These are phyloP conservation scores for Butyriboletus appendiculatus DNA, from an alignment of 1,284 basidiomycete species.

Conservation along the genomic window DNA sequence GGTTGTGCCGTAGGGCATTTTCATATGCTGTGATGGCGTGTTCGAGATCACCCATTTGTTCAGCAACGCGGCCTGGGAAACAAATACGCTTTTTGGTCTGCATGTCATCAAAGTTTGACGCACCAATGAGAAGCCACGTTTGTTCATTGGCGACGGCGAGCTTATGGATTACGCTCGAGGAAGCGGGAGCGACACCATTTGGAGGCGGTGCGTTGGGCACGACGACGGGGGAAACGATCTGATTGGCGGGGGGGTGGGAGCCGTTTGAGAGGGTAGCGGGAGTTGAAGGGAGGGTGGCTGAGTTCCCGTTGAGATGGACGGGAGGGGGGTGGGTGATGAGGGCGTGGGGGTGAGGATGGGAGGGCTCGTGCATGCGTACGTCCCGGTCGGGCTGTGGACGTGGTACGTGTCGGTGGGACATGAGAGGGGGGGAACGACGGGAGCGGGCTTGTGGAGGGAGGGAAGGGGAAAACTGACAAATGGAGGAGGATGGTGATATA, in stretches of 20 bases:
- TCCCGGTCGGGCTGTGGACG: conserved; percentile 58
- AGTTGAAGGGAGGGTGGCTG: conserved; percentile 37
- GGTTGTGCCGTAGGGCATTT: conserved; percentile 90
- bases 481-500: conserved; percentile 49
- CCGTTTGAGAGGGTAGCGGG: conserved; percentile 47
- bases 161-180: conserved; percentile 61
- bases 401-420: conserved; percentile 64
- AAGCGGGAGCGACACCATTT: conserved; percentile 42
- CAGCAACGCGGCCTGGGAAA: conserved; percentile 79
- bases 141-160: conserved; percentile 85
- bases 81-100: conserved; percentile 7
- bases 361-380: conserved; percentile 61
- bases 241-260: conserved; percentile 33
- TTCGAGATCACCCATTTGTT: conserved; percentile 89
- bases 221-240: conserved; percentile 51
- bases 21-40: conserved; percentile 90
- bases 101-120: conserved; percentile 24
- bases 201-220: conserved; percentile 41
- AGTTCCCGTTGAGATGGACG: conserved; percentile 55
- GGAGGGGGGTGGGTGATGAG: conserved; percentile 40
- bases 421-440: conserved; percentile 35
- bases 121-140: conserved; percentile 91
- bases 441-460: conserved; percentile 30
- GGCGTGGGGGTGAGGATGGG: conserved; percentile 46
- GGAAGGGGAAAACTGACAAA: conserved; percentile 47